Evolutionary conservation across 164 flowering plant species (phyloP).

Genomic region (Tetracentron sinense): DNA sequence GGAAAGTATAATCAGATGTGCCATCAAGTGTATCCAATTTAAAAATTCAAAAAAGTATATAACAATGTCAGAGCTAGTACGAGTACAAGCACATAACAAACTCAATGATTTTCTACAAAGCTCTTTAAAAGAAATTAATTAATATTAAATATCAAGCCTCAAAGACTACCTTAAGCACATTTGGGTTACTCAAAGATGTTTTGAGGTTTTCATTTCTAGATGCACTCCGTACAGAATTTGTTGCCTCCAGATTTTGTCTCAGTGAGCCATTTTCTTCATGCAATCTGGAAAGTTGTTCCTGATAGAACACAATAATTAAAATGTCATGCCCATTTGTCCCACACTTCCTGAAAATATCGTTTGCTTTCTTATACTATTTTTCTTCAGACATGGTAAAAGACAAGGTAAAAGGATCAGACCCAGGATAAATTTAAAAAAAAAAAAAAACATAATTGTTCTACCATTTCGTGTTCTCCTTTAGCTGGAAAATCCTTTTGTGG

Average conservation of each 20-base stretch:
- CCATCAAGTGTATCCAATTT: too few relatives aligned
- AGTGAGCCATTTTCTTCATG: constrained; percentile 64
- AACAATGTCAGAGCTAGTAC: background rate
- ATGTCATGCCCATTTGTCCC: background rate
- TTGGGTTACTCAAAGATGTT: constrained; percentile 28
- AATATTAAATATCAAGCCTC: background rate
- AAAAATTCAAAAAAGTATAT: too few relatives aligned
- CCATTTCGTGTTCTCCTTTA: too few relatives aligned
- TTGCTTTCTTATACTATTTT: too few relatives aligned
- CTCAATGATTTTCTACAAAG: background rate
- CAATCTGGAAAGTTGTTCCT: constrained; percentile 72
- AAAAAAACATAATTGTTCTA: too few relatives aligned
- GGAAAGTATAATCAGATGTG: too few relatives aligned
- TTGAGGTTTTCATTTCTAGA: constrained; percentile 39
- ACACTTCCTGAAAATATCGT: background rate
- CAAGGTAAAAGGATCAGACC: too few relatives aligned
- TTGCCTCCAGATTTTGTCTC: constrained; percentile 50
- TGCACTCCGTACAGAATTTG: constrained; percentile 37
- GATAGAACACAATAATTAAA: constrained; percentile 16
- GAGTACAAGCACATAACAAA: background rate
- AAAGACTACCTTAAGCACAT: constrained; percentile 44
- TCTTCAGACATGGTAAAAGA: too few relatives aligned
- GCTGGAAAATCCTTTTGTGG: too few relatives aligned
- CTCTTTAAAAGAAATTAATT: background rate
- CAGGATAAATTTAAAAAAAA: too few relatives aligned